Conservation (phyloP, 1,284 basidiomycete genomes). For the Porodaedalea pini region DNA sequence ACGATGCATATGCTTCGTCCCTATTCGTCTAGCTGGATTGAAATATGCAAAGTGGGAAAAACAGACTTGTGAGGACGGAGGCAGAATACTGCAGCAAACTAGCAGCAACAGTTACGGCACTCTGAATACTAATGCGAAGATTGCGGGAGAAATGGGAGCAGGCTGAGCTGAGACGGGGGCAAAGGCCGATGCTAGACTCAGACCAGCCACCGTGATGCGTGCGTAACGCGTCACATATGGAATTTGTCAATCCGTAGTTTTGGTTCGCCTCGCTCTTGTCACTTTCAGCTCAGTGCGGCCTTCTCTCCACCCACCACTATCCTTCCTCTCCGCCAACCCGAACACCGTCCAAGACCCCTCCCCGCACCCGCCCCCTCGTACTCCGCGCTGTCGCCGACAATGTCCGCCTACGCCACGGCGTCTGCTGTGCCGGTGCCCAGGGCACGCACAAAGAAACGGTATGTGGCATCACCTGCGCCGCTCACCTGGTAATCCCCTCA, state of each 20-base stretch:
- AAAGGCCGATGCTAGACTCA: too few relatives aligned
- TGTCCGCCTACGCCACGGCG: conserved; percentile 22
- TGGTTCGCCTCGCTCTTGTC: conserved; percentile 1
- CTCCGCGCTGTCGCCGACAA: not conserved
- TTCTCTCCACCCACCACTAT: conserved; percentile 36
- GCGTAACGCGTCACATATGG: too few relatives aligned
- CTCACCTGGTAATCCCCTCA: not conserved
- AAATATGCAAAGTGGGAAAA: too few relatives aligned
- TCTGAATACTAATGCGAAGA: too few relatives aligned
- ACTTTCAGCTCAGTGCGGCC: too few relatives aligned
- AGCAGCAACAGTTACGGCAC: too few relatives aligned
- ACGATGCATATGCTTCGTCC: too few relatives aligned
- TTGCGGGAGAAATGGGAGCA: not conserved
- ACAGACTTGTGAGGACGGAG: too few relatives aligned
- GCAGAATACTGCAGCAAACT: too few relatives aligned
- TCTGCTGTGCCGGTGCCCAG: conserved; percentile 26
- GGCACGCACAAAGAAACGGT: conserved; percentile 38
- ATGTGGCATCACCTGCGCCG: conserved; percentile 24
- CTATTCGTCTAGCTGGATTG: too few relatives aligned
- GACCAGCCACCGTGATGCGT: not conserved
- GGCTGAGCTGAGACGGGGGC: not conserved
- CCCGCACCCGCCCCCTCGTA: conserved; percentile 23
- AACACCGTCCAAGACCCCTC: conserved; percentile 24
- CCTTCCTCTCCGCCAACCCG: conserved; percentile 29
- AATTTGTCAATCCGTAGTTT: not conserved